Evolutionary conservation across 345 rosid species (phyloP), one percentile per base, ranked within the genome.

Genomic region (Brassica cretica): DNA sequence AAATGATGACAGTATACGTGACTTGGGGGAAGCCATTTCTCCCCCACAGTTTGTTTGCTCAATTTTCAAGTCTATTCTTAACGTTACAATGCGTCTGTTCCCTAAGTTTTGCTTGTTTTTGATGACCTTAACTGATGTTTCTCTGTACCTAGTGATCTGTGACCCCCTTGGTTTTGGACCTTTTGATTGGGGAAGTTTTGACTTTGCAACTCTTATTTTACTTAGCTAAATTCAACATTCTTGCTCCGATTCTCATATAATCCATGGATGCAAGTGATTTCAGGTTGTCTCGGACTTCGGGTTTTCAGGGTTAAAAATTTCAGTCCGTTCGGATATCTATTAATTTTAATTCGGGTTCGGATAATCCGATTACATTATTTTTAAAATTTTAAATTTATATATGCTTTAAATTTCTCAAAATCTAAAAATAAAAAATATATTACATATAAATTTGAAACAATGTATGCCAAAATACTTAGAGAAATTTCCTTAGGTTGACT

Each of bases 211-310:
- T 73, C 68, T 33, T 7, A 27, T 63, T 18, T 51, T 61, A 30
- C 41, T 8, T 35, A 6, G 7, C 41, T 35, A 35, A 8, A 30
- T 11, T 16, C 21, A 10, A 58, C 33, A 21, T 44, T 49, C 3
- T 72, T 66, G 35, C 46, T 27, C 44, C 44, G 39, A 29, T 5
- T 32, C 24, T 64, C 63, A 18, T 56, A 44, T 59, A 19, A 19
- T 19, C 21, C 21, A 19, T 19, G 21, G 21, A 92, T 82, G 98
- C 99, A 76, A 85, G 94, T 73, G 27, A 25, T 25, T 25, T 25
- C 21, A 25, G 27, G 27, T 25, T 25, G 2, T 2, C 3, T 25
- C 27, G 27, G 27, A 25, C 3, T 25, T 25, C 27, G 27, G 27
- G 3, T 19, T 19, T 19, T 19, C 21, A 19, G 21, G 21, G 21